Percentiles rank a stretch among this genome's conserved stretches.
Conservation (phyloP, 2,329 filamentous ascomycete genomes). For the Scleromitrula shiraiana region DNA sequence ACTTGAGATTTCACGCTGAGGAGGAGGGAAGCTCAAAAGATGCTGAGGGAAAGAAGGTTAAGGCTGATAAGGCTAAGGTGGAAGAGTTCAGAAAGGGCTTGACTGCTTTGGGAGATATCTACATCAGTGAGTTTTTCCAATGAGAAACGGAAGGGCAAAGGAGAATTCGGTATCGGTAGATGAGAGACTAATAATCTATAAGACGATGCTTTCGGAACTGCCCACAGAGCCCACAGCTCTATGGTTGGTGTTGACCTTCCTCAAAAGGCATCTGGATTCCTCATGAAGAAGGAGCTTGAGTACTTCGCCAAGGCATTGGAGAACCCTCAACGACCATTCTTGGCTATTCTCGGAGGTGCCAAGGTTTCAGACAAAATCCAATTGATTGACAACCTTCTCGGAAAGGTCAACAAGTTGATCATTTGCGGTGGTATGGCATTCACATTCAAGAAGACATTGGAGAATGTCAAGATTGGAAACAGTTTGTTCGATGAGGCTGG, state of each 20-base stretch:
- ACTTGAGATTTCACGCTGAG: slow-evolving; percentile 95
- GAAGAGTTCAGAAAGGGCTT: slow-evolving; percentile 90
- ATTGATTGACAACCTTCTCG: slow-evolving; percentile 96
- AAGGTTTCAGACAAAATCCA: slow-evolving; percentile 99
- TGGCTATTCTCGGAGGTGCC: slow-evolving; percentile 94
- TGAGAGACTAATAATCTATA: neutral
- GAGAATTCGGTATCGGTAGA: neutral
- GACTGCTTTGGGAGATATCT: slow-evolving; percentile 90
- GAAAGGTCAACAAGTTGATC: slow-evolving; percentile 95
- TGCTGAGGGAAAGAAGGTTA: slow-evolving; percentile 90
- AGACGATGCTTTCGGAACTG: slow-evolving; percentile 98
- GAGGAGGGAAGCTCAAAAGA: slow-evolving; percentile 97
- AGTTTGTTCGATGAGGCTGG: slow-evolving; percentile 91
- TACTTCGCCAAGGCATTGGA: slow-evolving; percentile 98
- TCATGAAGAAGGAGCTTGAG: slow-evolving; percentile 99
- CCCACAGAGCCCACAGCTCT: slow-evolving; percentile 96
- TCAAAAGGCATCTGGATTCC: slow-evolving; percentile 94
- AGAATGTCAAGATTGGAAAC: slow-evolving; percentile 81
- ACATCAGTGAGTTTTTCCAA: slow-evolving; percentile 67
- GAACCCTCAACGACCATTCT: slow-evolving; percentile 87
- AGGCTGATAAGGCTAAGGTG: slow-evolving; percentile 90
- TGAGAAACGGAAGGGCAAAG: slow-evolving; percentile 13
- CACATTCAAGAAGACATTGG: slow-evolving; percentile 99
- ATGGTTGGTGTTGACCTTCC: slow-evolving; percentile 97
- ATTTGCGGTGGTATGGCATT: slow-evolving; percentile 98